phyloP scores from a whole-genome alignment of 2,329 filamentous ascomycete genomes.

The Apiospora koreana region DNA sequence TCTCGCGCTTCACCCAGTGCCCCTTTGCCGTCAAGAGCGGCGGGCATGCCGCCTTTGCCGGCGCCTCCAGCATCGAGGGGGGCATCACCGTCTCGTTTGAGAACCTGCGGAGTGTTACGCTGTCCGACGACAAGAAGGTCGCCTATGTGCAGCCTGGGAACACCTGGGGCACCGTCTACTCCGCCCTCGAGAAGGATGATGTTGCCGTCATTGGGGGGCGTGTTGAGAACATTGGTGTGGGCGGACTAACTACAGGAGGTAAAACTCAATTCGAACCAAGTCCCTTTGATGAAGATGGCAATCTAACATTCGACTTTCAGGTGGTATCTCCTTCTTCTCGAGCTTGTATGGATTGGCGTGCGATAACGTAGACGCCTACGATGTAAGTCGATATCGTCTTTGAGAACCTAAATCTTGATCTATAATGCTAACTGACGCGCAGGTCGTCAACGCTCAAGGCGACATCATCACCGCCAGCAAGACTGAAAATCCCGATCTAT shows the following conservation, averaged over 20 bases:
- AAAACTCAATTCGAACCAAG: not conserved
- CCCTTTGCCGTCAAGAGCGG: constrained; percentile 41
- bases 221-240: constrained; percentile 26
- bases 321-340: constrained; percentile 25
- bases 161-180: constrained; percentile 26
- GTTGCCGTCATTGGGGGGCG: constrained; percentile 26
- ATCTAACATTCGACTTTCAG: not conserved
- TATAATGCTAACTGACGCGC: not conserved
- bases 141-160: constrained; percentile 32
- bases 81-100: constrained; percentile 19
- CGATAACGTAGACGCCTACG: constrained; percentile 43
- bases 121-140: constrained; percentile 27
- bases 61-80: constrained; percentile 23
- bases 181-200: constrained; percentile 12
- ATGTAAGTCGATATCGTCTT: constrained; percentile 30
- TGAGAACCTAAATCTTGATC: no score
- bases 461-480: not conserved
- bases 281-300: not conserved
- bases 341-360: constrained; percentile 42
- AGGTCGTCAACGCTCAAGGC: constrained; percentile 1
- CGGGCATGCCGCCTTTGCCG: constrained; percentile 27
- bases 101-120: constrained; percentile 30
- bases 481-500: not conserved
- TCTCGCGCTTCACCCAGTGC: constrained; percentile 21
- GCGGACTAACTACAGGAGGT: constrained; percentile 26